A percentile compares a stretch with the other conserved stretches of the same genome.
phyloP scores from a whole-genome alignment of 2,329 filamentous ascomycete genomes.

The Talaromyces piceae region DNA sequence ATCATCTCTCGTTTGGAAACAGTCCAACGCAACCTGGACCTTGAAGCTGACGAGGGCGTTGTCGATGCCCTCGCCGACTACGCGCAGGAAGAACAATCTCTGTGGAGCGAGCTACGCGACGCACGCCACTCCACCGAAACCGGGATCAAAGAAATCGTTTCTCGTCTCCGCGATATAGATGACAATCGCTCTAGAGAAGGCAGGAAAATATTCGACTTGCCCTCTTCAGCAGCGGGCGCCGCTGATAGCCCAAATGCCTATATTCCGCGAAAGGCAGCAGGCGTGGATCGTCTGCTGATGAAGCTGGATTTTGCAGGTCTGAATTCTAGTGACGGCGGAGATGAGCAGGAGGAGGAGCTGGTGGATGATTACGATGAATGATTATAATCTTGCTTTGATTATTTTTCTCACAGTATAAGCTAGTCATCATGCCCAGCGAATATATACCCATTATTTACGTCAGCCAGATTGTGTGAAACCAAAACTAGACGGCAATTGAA shows the following conservation, averaged over 20 bases:
- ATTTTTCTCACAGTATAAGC: neutral
- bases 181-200: slow-evolving; percentile 40
- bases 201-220: slow-evolving; percentile 26
- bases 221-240: neutral
- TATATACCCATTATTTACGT: neutral
- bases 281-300: slow-evolving; percentile 80
- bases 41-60: slow-evolving; percentile 75
- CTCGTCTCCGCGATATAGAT: slow-evolving; percentile 55
- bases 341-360: slow-evolving; percentile 2
- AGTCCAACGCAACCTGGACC: slow-evolving; percentile 70
- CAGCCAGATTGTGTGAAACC: no score
- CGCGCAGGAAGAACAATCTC: slow-evolving; percentile 62
- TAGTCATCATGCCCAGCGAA: neutral
- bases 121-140: slow-evolving; percentile 59
- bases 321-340: slow-evolving; percentile 11
- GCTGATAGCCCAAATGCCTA: slow-evolving; percentile 42
- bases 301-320: slow-evolving; percentile 62
- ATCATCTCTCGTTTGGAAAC: slow-evolving; percentile 67
- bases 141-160: slow-evolving; percentile 56
- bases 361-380: slow-evolving; percentile 4
- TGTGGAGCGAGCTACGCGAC: slow-evolving; percentile 56
- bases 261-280: slow-evolving; percentile 64
- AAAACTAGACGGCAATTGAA: no score
- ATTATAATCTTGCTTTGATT: neutral
- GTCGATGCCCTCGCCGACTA: slow-evolving; percentile 68